Conservation (phyloP, 2,329 filamentous ascomycete species). For the Waltergamsia citrina region DNA sequence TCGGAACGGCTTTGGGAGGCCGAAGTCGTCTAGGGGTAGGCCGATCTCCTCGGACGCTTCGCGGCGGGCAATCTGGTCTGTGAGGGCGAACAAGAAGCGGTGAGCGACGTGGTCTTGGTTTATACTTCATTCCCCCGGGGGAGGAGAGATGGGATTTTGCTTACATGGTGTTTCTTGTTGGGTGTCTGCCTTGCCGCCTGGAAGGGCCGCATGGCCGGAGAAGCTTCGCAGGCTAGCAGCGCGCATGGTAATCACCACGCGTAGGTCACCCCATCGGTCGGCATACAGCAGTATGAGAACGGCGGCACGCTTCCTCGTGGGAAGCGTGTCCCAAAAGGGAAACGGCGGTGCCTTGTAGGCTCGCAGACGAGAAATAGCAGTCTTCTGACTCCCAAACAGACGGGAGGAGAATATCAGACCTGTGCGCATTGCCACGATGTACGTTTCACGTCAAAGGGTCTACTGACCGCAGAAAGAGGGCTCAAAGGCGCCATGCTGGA, state of each 20-base stretch:
- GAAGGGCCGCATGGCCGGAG: slow-evolving; percentile 82
- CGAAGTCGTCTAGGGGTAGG: slow-evolving; percentile 60
- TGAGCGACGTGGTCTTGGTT: background rate
- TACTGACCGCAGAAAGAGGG: slow-evolving; percentile 42
- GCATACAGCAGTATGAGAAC: slow-evolving; percentile 85
- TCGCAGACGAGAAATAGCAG: slow-evolving; percentile 50
- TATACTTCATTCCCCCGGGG: background rate
- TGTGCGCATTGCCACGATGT: no score
- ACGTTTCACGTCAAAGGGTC: background rate
- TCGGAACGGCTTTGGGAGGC: slow-evolving; percentile 66
- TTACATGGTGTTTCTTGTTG: slow-evolving; percentile 50
- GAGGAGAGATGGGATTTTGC: slow-evolving; percentile 7
- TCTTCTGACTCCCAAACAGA: slow-evolving; percentile 24
- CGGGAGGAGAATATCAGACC: no score
- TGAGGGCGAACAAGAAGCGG: slow-evolving; percentile 6
- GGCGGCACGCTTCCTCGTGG: slow-evolving; percentile 63
- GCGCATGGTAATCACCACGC: slow-evolving; percentile 61
- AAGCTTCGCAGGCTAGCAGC: slow-evolving; percentile 54
- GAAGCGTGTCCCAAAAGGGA: slow-evolving; percentile 51
- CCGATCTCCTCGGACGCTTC: slow-evolving; percentile 94
- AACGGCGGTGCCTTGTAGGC: slow-evolving; percentile 52
- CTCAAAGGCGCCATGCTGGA: slow-evolving; percentile 48
- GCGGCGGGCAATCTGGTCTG: slow-evolving; percentile 74
- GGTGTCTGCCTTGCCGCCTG: slow-evolving; percentile 63
- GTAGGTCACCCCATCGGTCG: slow-evolving; percentile 69